Evolutionary conservation across 305 asterid genomes (phyloP), one percentile per base, ranked within the genome.

Genomic region (Fraxinus ornus): DNA sequence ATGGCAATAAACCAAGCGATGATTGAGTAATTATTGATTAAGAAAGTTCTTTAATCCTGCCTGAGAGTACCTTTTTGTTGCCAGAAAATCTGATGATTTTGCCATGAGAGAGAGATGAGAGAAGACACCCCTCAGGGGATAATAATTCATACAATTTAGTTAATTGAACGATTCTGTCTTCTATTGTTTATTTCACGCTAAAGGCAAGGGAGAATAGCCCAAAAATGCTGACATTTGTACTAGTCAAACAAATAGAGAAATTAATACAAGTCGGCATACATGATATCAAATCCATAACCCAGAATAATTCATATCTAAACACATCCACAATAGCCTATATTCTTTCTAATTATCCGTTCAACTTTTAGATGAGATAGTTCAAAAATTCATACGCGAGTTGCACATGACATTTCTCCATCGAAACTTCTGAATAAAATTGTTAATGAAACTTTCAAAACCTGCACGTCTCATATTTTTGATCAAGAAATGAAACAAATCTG

Each of bases 51-150:
- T 28, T 26, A 68, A 68, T 70, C 75, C 37, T 70, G 21, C 36
- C 9, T 30, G 9, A 13, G 24, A 32, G 76, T 71, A 71, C 76
- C 76, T 71, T 17, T 71, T 30, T 71, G 21, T 71, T 30, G 76
- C 76, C 21, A 71, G 76, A 71, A 71, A 71, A 71, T 71, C 76
- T 32, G 76, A 32, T 71, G 76, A 71, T 32, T 32, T 12, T 30
- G 24, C 76, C 76, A 71, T 71, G 30, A 32, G 44, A 71, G 44
- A 24, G 2, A 28, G 19, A 68, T 7, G 8, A 1, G 37, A 26
- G 35, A 68, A 21, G 36, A 28, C 21, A 7, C 68, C 7, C 28
- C 28, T 60, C 70, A 3, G 73, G 9, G 37, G 75, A 28, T 68
- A 30, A 28, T 7, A 68, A 68, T 12, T 28, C 28, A 68, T 68